phyloP scores from a whole-genome alignment of 169 alveolate genomes.

The Eimeria acervulina region DNA sequence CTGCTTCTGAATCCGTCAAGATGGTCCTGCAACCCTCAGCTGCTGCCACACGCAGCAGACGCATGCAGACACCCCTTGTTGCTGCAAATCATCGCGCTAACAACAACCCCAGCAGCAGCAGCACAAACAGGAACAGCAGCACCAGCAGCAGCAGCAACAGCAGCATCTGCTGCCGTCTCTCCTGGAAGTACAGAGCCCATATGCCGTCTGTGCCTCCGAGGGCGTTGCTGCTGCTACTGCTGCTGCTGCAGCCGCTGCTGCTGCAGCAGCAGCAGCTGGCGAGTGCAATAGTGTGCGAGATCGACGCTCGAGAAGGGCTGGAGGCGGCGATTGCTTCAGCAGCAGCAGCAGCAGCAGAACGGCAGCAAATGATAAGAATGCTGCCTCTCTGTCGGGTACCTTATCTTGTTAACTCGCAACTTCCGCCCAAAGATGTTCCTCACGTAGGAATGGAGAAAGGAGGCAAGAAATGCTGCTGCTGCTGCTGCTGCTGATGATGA shows the following conservation, averaged over 20 bases:
- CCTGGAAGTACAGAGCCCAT: not conserved
- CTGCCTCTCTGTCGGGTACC: slow-evolving; percentile 79
- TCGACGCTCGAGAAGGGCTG: slow-evolving; percentile 64
- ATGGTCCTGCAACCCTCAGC: no score
- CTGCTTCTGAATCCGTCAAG: no score
- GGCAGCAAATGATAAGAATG: slow-evolving; percentile 32
- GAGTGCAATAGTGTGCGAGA: slow-evolving; percentile 27
- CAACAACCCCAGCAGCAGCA: no score
- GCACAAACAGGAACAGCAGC: no score
- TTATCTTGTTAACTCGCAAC: slow-evolving; percentile 63
- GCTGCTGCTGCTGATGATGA: not conserved
- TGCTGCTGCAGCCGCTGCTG: slow-evolving; percentile 34
- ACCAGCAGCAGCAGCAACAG: no score
- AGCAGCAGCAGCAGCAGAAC: slow-evolving; percentile 56
- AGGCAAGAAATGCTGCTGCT: not conserved
- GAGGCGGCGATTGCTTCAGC: slow-evolving; percentile 40
- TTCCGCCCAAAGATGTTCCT: slow-evolving; percentile 72
- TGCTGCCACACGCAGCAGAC: no score
- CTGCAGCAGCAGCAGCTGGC: slow-evolving; percentile 44
- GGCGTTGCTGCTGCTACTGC: not conserved
- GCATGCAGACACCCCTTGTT: no score
- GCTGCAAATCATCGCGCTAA: no score
- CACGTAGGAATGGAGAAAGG: slow-evolving; percentile 64
- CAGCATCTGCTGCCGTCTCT: no score
- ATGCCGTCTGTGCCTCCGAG: not conserved